phyloP scores from a whole-genome alignment of 2,329 filamentous ascomycete species.

The Coniella vitis region DNA sequence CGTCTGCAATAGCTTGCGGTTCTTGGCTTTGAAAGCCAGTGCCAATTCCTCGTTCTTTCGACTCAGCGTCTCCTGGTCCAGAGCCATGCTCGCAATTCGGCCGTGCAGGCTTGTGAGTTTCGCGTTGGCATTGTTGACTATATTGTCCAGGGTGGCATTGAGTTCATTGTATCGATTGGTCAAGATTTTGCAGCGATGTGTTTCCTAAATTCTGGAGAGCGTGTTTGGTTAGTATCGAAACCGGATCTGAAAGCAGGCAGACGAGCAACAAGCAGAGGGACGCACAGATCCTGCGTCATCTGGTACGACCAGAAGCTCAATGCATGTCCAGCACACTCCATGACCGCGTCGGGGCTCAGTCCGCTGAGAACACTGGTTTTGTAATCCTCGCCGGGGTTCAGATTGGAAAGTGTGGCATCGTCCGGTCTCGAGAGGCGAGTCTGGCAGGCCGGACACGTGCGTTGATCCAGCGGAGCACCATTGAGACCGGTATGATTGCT shows the following conservation, averaged over 20 bases:
- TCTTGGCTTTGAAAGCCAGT: constrained; percentile 63
- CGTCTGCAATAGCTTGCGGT: constrained; percentile 58
- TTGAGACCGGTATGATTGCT: constrained; percentile 59
- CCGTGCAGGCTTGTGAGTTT: constrained; percentile 62
- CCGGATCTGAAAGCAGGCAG: not conserved
- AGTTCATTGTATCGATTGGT: constrained; percentile 64
- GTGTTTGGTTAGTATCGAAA: constrained; percentile 8
- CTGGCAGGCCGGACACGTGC: constrained; percentile 68
- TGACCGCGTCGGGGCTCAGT: constrained; percentile 70
- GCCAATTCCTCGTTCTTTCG: constrained; percentile 67
- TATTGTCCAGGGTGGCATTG: constrained; percentile 61
- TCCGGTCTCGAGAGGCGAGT: constrained; percentile 62
- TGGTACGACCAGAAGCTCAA: constrained; percentile 85
- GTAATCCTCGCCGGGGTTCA: constrained; percentile 82
- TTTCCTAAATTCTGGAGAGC: constrained; percentile 62
- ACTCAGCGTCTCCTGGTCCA: constrained; percentile 56
- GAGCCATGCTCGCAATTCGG: constrained; percentile 53
- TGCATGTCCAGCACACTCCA: constrained; percentile 78
- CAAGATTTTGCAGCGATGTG: constrained; percentile 63
- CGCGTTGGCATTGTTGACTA: constrained; percentile 67
- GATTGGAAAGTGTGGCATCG: constrained; percentile 63
- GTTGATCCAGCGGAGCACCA: constrained; percentile 42
- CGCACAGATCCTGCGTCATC: constrained; percentile 72
- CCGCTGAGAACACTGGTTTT: constrained; percentile 83
- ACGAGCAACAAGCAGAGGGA: constrained; percentile 13